phyloP scores from a whole-genome alignment of 257 asterid species.

The Handroanthus guayacan region DNA sequence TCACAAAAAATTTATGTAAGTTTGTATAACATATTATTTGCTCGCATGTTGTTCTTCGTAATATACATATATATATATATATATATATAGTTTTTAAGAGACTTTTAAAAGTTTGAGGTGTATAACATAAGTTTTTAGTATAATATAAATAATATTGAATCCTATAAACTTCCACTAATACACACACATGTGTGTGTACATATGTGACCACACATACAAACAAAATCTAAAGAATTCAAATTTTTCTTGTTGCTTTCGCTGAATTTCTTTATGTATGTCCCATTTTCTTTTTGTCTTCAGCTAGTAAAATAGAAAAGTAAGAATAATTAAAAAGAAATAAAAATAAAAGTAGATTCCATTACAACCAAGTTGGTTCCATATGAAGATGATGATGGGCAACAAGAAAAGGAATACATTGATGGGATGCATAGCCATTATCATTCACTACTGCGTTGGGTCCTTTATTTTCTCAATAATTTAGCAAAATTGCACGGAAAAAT shows the following conservation, averaged over 20 bases:
- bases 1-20: too few species aligned
- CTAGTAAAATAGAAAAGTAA: neutral
- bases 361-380: neutral
- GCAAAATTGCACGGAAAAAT: neutral
- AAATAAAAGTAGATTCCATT: neutral
- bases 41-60: too few species aligned
- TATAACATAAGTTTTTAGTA: too few species aligned
- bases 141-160: too few species aligned
- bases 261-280: neutral
- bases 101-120: too few species aligned
- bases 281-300: neutral
- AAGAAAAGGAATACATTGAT: constrained; percentile 27
- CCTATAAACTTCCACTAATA: too few species aligned
- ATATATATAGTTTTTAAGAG: too few species aligned
- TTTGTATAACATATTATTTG: too few species aligned
- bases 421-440: constrained; percentile 30
- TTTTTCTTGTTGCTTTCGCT: neutral
- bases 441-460: constrained; percentile 25
- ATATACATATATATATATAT: too few species aligned
- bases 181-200: too few species aligned
- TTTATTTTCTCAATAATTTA: constrained; percentile 3
- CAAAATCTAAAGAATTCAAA: neutral
- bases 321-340: neutral
- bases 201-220: neutral
- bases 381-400: constrained; percentile 20